Conservation (phyloP, 2,329 filamentous ascomycete species). For the Emmonsia crescens region DNA sequence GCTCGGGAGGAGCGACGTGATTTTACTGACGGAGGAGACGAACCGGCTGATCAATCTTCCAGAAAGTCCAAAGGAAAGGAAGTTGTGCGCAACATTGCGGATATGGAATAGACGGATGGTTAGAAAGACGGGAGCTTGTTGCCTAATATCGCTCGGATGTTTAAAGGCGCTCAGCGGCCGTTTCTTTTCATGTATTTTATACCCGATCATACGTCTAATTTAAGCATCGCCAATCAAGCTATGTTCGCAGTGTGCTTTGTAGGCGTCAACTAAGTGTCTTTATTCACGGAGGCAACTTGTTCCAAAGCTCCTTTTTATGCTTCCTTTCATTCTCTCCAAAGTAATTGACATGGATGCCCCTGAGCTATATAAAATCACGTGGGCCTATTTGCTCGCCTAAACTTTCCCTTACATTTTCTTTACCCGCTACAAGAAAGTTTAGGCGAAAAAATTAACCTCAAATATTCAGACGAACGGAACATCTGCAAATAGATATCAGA, state of each 20-base stretch:
- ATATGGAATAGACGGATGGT: background rate
- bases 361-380: background rate
- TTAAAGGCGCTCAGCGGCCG: background rate
- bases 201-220: background rate
- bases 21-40: background rate
- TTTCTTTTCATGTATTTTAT: background rate
- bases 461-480: conserved; percentile 6
- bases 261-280: background rate
- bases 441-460: background rate
- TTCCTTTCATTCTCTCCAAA: background rate
- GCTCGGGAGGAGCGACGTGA: background rate
- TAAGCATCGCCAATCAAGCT: background rate
- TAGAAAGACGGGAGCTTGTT: background rate
- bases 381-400: background rate
- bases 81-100: background rate
- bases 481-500: background rate
- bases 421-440: background rate
- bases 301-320: background rate
- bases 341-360: too few species aligned
- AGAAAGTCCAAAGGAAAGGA: background rate
- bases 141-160: background rate
- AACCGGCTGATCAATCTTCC: background rate
- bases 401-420: background rate
- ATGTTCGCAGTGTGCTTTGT: background rate
- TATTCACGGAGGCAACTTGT: background rate